phyloP scores from a whole-genome alignment of 768 basidiomycete genomes.

The Tricholoma flavovirens region DNA sequence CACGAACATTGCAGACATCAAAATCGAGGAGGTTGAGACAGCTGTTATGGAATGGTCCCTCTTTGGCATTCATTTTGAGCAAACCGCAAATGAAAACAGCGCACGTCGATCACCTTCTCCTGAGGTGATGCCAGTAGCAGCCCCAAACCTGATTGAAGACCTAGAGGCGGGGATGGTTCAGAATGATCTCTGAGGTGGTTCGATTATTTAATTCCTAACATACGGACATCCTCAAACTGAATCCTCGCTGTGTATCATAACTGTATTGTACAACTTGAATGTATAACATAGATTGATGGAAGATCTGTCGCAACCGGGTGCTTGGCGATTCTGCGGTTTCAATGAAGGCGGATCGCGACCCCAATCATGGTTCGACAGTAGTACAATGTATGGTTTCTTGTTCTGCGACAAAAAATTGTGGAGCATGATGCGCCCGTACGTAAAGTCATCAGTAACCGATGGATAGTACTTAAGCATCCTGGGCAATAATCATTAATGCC shows the following conservation, averaged over 20 bases:
- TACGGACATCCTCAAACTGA: neutral
- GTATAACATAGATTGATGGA: no score
- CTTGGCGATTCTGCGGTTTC: no score
- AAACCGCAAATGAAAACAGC: neutral
- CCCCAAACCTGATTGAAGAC: neutral
- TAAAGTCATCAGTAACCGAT: no score
- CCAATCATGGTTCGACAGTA: no score
- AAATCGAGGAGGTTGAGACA: neutral
- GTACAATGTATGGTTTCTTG: no score
- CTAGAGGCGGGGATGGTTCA: neutral
- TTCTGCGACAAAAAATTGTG: no score
- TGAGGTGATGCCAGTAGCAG: neutral
- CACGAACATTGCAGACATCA: neutral
- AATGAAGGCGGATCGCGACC: no score
- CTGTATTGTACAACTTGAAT: no score
- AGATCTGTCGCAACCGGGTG: no score
- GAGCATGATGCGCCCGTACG: no score
- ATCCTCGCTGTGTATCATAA: neutral
- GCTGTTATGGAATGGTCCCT: neutral
- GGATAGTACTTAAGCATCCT: no score
- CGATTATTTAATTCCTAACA: neutral
- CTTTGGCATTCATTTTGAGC: neutral
- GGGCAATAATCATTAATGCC: no score
- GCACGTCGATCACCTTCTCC: neutral
- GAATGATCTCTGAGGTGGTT: neutral